Conservation (phyloP, 495 filamentous ascomycete genomes). For the Penicillium manginii region DNA sequence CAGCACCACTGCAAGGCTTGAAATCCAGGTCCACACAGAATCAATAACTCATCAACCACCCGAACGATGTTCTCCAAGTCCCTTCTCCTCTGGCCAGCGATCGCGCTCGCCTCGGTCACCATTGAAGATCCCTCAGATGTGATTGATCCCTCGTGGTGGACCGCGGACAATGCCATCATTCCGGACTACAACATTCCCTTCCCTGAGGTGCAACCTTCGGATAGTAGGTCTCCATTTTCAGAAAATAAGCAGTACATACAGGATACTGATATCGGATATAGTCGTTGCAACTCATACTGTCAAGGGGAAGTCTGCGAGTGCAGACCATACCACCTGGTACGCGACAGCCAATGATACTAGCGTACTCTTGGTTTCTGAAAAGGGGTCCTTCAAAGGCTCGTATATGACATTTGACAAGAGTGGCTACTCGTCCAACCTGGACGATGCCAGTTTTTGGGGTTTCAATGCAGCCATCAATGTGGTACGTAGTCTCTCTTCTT, state of each 20-base stretch:
- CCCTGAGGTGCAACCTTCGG: conserved; percentile 10
- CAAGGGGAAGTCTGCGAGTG: conserved; percentile 6
- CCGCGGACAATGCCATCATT: conserved; percentile 17
- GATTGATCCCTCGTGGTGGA: conserved; percentile 14
- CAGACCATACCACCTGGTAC: conserved; percentile 17
- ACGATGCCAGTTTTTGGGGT: conserved; percentile 25
- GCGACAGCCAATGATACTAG: conserved; percentile 25
- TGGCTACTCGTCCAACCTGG: conserved; percentile 21
- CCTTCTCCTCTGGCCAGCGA: conserved; percentile 13
- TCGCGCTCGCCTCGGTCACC: conserved; percentile 15
- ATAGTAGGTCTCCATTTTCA: conserved; percentile 5
- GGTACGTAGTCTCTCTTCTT: conserved; percentile 3
- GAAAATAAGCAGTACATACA: neutral
- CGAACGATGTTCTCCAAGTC: conserved; percentile 7
- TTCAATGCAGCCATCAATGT: conserved; percentile 26
- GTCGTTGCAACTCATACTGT: conserved; percentile 13
- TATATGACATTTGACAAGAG: conserved; percentile 18
- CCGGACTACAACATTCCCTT: conserved; percentile 18
- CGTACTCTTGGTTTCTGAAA: conserved; percentile 18
- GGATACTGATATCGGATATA: conserved; percentile 2
- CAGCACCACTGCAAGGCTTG: neutral
- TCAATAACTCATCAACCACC: neutral
- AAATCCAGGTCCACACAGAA: neutral
- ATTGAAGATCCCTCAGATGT: conserved; percentile 23
- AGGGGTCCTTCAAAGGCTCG: conserved; percentile 14